Evolutionary conservation across 768 basidiomycete species (phyloP), one percentile per base, ranked within the genome.

Genomic region (Melanogaster broomeanus): DNA sequence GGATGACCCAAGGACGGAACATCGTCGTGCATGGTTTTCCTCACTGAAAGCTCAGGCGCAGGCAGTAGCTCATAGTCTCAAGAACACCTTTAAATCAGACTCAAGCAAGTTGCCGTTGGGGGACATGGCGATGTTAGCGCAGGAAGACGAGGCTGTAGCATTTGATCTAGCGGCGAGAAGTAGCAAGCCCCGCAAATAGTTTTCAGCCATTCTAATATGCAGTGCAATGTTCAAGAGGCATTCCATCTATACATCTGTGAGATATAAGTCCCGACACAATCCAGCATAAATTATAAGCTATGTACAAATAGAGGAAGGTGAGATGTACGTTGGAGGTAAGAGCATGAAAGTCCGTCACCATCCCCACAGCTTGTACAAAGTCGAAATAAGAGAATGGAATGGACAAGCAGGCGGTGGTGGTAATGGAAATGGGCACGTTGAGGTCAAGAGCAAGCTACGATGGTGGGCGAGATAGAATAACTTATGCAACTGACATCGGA

Each of bases 401-500:
- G n/a, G 34, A 45, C 11, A 1, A 37, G 37, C 6, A 31, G 16
- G 12, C 4, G 38, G 40, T 41, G 24, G 19, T 13, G 19, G 21
- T 9, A 22, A n/a, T 39, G 38, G 40, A 4, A 34, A 18, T 37
- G 35, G 35, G 16, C 18, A 37, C 35, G 16, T n/a, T n/a, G n/a
- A 21, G 18, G 35, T 31, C 12, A 31, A 31, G 38, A 13, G 10
- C 27, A 28, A n/a, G 8, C 33, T 19, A 34, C 45, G 49, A 28
- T 37, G 38, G 27, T 42, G 53, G 15, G 18, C n/a, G 18, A 10
- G 40, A 56, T 35, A 45, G 21, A 18, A 40, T 30, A 21, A 49
- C 48, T 59, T 63, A 79, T 7, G 76, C 74, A 28, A 74, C 59
- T 10, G 75, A 77, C 47, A 70, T 72, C 19, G 78, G 78, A 61